Percentiles rank a stretch among this genome's conserved stretches.
These are phyloP conservation scores for Austroboletus rostrupii DNA, from an alignment of 1,284 basidiomycete species.

Conservation along the genomic window DNA sequence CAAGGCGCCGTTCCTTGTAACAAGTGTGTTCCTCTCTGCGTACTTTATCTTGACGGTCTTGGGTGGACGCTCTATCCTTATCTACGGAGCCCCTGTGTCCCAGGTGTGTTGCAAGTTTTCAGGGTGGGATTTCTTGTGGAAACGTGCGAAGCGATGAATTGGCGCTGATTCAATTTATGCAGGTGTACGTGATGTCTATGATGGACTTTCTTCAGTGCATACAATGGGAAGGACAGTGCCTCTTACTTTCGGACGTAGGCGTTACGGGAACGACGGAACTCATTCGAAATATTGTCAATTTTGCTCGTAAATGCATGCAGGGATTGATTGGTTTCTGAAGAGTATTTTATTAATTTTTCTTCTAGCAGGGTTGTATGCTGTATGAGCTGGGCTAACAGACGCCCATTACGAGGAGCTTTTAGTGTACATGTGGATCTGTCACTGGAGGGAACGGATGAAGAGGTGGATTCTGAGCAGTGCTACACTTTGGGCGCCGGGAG, in stretches of 20 bases:
- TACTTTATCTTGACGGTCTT: neutral
- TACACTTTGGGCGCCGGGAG: no score
- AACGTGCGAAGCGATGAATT: no score
- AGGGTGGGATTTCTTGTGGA: no score
- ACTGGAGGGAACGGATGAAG: no score
- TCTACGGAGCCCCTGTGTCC: neutral
- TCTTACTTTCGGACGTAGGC: neutral
- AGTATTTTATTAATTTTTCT: neutral
- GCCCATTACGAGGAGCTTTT: neutral
- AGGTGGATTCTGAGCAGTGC: no score
- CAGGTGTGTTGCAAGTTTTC: constrained; percentile 10
- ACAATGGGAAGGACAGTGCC: constrained; percentile 13
- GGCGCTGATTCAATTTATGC: neutral
- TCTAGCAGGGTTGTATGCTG: neutral
- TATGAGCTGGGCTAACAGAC: neutral
- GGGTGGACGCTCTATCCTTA: neutral
- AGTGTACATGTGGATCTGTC: neutral
- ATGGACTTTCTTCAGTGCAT: constrained; percentile 13
- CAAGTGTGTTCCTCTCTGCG: constrained; percentile 1
- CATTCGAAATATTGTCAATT: neutral
- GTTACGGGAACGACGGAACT: neutral
- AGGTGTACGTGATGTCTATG: constrained; percentile 5
- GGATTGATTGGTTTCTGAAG: neutral
- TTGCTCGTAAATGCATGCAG: neutral
- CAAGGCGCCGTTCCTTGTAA: constrained; percentile 1